Base-by-base conservation (phyloP, 176 grass and related monocot species). In the Eleusine coracana region DNA sequence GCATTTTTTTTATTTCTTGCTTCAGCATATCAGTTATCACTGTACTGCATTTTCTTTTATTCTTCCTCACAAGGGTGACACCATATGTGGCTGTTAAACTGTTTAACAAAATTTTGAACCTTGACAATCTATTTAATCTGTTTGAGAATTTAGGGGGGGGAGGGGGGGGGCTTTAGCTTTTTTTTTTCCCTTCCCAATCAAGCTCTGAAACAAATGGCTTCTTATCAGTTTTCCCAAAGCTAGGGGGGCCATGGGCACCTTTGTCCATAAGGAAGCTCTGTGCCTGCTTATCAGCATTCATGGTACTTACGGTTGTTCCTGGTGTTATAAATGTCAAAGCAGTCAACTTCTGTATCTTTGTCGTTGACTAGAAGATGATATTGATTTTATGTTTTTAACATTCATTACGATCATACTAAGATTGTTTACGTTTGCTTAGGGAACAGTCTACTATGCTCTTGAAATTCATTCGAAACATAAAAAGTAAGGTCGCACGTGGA, bases 321-420 rank as follows among this genome's bases (percentile, higher is more conserved):
- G 6, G 76, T 79, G 44, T 42, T 72, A 21, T 23, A 50, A 40
- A 69, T 81, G 16, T 52, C 3, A 29, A 80, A 70, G 21, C 34
- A 44, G 15, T 40, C 5, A 27, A 31, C 56, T 51, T 6, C 20
- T 80, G 37, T 70, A 21, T 70, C 79, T 0, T 63, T 61, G 37
- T 36, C 48, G 5, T 84, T 17, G 10, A 74, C 58, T 66, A 4
- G 48, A 25, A 66, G 9, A 10, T 29, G 2, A n/a, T 62, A 31
- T 60, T 42, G 12, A 20, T 64, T 78, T 80, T n/a, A 65, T 6
- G 18, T 65, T 56, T 21, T 56, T 56, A 56, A 56, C 18, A 56
- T 72, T 39, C 38, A 28, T 44, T 49, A 17, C 18, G 31, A 55
- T 11, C 46, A 34, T 36, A 17, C 60, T 51, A 63, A 15, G 36